Evolutionary conservation across 345 rosid genomes (phyloP), one percentile per base, ranked within the genome.

Genomic region (Heritiera littoralis): DNA sequence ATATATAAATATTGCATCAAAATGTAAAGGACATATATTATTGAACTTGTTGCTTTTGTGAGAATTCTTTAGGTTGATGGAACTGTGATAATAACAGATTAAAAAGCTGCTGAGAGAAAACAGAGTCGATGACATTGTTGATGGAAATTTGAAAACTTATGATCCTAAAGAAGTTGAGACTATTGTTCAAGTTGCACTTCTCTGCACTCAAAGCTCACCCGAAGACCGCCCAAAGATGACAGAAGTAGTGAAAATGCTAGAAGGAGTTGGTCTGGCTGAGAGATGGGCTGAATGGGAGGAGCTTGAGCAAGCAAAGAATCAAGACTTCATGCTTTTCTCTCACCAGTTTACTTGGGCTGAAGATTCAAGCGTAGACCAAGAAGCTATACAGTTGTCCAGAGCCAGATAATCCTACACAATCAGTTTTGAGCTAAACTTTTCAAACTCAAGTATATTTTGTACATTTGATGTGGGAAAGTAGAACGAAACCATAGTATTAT

Each of bases 141-240:
- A 95, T 72, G 63, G 82, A 66, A 90, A 89, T 82, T 81, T 93
- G 85, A 77, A 75, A 68, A 79, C 61, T 12, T 95, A 86, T 51
- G 92, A 88, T 12, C 79, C 76, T 0, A 79, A 88, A 76, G 95
- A 93, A 89, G 99, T 93, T 0, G 92, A 89, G 89, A 92, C 85
- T 0, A 85, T 92, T 2, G 82, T 93, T 17, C 92, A 86, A 75
- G 99, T 93, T 72, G 98, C 98, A 20, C 66, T 95, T 83, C 92
- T 95, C 0, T 93, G 97, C 84, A 85, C 94, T 2, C 96, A 93
- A 74, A 88, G 92, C 86, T 80, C 87, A n/a, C 97, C 94, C 0
- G 96, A 93, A 80, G 89, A 82, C 77, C 90, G 99, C 0, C 97
- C 96, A 15, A 82, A 81, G 18, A 93, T 95, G 97, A 74, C 88